Percentiles rank a stretch among this genome's conserved stretches.
phyloP scores from a whole-genome alignment of 257 asterid species.

The Lycium ferocissimum region DNA sequence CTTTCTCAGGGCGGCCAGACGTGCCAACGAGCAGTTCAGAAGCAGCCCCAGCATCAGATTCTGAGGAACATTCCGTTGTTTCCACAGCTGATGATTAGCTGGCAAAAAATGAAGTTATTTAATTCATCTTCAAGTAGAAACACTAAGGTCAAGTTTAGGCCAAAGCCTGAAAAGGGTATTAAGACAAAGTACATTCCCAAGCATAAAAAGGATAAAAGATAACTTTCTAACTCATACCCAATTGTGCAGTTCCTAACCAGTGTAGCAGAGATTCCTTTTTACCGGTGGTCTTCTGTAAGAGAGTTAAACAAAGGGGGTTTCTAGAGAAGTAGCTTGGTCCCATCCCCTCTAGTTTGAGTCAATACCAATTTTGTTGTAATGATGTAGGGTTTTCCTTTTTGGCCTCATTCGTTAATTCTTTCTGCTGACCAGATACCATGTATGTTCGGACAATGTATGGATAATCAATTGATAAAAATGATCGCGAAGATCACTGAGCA shows the following conservation, averaged over 20 bases:
- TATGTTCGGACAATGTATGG: neutral
- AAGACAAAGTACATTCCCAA: conserved; percentile 65
- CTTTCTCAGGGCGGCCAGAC: conserved; percentile 40
- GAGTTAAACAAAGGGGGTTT: neutral
- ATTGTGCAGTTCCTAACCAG: neutral
- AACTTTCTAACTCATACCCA: neutral
- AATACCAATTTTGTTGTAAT: neutral
- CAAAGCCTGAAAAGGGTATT: conserved; percentile 51
- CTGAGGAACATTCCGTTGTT: conserved; percentile 23
- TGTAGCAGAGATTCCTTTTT: conserved; percentile 16
- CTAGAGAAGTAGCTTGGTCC: neutral
- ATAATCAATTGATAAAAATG: conserved; percentile 13
- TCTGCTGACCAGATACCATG: neutral
- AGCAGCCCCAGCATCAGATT: conserved; percentile 38
- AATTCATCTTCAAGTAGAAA: conserved; percentile 35
- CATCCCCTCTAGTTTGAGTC: neutral
- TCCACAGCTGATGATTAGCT: neutral
- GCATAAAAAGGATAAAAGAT: conserved; percentile 41
- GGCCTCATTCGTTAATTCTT: neutral
- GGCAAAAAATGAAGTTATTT: conserved; percentile 24
- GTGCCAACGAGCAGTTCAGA: conserved; percentile 34
- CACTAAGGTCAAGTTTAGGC: conserved; percentile 41
- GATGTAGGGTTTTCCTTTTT: neutral
- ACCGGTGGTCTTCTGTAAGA: conserved; percentile 2
- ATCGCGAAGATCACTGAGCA: conserved; percentile 14